Percentiles rank a stretch among this genome's conserved stretches.
Conservation (phyloP, 257 asterid genomes). For the Jacaranda mimosifolia region DNA sequence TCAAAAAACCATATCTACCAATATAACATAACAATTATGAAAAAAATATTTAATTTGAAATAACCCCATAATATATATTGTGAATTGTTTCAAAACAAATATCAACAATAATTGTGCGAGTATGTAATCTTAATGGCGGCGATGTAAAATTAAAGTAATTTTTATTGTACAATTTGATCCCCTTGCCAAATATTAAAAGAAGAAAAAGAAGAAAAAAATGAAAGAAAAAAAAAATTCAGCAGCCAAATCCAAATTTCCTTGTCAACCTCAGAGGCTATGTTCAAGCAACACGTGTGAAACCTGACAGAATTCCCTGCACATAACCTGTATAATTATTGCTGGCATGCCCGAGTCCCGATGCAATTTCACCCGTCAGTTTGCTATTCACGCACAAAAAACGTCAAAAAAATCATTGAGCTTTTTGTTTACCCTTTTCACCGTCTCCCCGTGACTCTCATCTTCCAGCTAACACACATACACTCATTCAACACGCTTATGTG, state of each 20-base stretch:
- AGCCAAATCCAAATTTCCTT: not conserved
- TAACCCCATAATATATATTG: no score
- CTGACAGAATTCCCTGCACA: slow-evolving; percentile 21
- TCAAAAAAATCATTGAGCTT: not conserved
- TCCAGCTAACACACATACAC: slow-evolving; percentile 17
- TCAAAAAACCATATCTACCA: no score
- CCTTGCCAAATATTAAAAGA: no score
- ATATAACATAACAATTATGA: no score
- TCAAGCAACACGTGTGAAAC: slow-evolving; percentile 31
- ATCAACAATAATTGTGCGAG: no score
- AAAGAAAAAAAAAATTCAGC: no score
- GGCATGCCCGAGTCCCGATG: slow-evolving; percentile 19
- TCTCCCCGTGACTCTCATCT: slow-evolving; percentile 29
- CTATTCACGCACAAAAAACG: not conserved
- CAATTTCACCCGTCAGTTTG: slow-evolving; percentile 26
- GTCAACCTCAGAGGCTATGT: slow-evolving; percentile 12
- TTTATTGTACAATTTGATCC: no score
- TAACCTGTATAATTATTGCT: slow-evolving; percentile 37
- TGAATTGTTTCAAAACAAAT: no score
- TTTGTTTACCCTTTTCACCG: slow-evolving; percentile 35
- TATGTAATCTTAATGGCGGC: no score
- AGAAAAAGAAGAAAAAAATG: no score
- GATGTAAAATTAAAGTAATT: no score
- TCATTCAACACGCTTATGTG: slow-evolving; percentile 3
- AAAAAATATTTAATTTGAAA: no score